Conservation (phyloP, 495 filamentous ascomycete species). For the Talaromyces trachyspermus region DNA sequence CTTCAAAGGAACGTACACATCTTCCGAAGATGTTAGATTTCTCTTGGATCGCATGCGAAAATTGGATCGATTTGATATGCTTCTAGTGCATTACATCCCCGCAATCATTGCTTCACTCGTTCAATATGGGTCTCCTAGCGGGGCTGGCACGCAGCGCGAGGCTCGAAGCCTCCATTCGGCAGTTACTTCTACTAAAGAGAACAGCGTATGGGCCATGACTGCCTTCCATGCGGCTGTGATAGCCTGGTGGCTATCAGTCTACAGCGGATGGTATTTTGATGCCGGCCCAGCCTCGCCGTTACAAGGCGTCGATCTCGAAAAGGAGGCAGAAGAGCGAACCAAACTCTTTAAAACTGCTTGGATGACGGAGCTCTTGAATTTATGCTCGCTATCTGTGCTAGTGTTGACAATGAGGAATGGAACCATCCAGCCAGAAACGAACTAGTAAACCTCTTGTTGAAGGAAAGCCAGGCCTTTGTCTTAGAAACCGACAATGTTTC, state of each 20-base stretch:
- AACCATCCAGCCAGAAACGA: constrained; percentile 69
- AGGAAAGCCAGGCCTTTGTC: constrained; percentile 60
- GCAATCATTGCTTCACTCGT: constrained; percentile 64
- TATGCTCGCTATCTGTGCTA: constrained; percentile 73
- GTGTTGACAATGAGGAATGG: constrained; percentile 69
- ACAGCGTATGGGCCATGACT: constrained; percentile 57
- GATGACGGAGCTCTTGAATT: constrained; percentile 91
- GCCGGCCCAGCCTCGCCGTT: constrained; percentile 46
- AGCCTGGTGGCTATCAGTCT: constrained; percentile 83
- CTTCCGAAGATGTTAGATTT: constrained; percentile 60
- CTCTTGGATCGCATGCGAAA: constrained; percentile 58
- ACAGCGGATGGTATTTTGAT: constrained; percentile 83
- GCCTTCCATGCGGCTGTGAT: constrained; percentile 68
- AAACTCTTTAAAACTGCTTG: constrained; percentile 68
- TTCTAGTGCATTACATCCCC: constrained; percentile 72
- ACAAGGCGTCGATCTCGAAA: constrained; percentile 49
- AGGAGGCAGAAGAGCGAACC: constrained; percentile 60
- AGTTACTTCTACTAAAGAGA: constrained; percentile 55
- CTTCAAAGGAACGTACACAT: constrained; percentile 63
- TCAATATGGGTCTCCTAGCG: constrained; percentile 67
- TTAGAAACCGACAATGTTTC: constrained; percentile 56
- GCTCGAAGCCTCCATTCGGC: constrained; percentile 61
- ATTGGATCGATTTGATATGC: constrained; percentile 63
- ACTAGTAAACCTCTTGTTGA: constrained; percentile 67
- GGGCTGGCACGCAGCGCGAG: constrained; percentile 48